A percentile compares a stretch with the other conserved stretches of the same genome.
Evolutionary conservation across 345 rosid genomes (phyloP).

Genomic region (Citrus mangshanensis): DNA sequence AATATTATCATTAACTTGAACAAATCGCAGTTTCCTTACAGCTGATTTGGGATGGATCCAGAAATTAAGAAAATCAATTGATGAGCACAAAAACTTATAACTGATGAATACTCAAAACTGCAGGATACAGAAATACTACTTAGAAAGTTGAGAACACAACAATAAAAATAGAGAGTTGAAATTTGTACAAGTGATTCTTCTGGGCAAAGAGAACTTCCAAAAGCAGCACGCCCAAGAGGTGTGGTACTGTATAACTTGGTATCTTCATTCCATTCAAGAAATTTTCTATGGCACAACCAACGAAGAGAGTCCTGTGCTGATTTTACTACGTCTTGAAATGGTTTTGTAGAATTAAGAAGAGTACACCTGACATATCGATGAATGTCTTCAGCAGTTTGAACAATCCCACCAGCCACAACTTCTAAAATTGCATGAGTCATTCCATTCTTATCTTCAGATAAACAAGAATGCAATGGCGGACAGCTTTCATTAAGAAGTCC

Average conservation of each 20-base stretch:
- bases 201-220: slow-evolving; percentile 98
- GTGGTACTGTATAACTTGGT: slow-evolving; percentile 80
- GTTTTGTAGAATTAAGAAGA: slow-evolving; percentile 92
- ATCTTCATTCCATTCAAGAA: slow-evolving; percentile 95
- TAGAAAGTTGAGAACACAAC: neutral
- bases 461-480: slow-evolving; percentile 88
- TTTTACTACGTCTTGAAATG: slow-evolving; percentile 89
- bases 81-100: slow-evolving; percentile 14
- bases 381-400: slow-evolving; percentile 87
- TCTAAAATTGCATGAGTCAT: slow-evolving; percentile 99
- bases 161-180: slow-evolving; percentile 16
- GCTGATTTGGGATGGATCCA: neutral
- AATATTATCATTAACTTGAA: slow-evolving; percentile 7
- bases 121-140: neutral
- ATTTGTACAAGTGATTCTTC: slow-evolving; percentile 89
- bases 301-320: slow-evolving; percentile 98
- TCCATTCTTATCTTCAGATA: slow-evolving; percentile 97
- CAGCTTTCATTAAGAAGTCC: slow-evolving; percentile 82
- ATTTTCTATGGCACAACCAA: slow-evolving; percentile 88
- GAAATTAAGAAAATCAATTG: neutral
- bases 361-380: slow-evolving; percentile 95
- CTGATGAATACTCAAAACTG: neutral
- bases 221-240: slow-evolving; percentile 95
- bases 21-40: neutral
- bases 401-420: slow-evolving; percentile 98